Conservation (phyloP, 176 grass and related monocot genomes). For the Typha latifolia region DNA sequence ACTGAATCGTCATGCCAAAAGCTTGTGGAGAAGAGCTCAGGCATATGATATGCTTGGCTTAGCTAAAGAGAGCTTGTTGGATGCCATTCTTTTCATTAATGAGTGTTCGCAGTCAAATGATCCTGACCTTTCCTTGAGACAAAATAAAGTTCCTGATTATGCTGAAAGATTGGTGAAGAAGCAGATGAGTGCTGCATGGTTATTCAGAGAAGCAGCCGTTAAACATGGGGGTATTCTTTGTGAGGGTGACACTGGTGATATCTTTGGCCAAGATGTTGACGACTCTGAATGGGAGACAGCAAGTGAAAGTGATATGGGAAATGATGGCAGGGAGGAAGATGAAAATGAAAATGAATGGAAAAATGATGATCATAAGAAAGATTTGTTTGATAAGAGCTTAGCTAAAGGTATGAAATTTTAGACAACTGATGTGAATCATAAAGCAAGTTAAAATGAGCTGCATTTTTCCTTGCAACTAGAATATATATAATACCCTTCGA, state of each 20-base stretch:
- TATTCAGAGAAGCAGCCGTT: slow-evolving; percentile 87
- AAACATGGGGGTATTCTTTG: slow-evolving; percentile 64
- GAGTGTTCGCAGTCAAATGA: slow-evolving; percentile 88
- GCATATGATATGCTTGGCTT: slow-evolving; percentile 99
- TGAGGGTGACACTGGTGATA: slow-evolving; percentile 30
- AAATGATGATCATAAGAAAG: slow-evolving; percentile 43
- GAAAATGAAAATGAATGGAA: slow-evolving; percentile 54
- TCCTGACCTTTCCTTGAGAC: slow-evolving; percentile 78
- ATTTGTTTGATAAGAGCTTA: slow-evolving; percentile 49
- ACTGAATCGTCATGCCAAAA: slow-evolving; percentile 90
- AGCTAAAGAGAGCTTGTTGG: slow-evolving; percentile 93
- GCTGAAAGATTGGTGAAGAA: slow-evolving; percentile 97
- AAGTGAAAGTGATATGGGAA: slow-evolving; percentile 69
- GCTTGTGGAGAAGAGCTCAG: slow-evolving; percentile 96
- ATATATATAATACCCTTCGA: background rate
- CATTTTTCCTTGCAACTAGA: background rate
- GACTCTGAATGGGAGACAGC: slow-evolving; percentile 95
- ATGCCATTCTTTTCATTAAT: slow-evolving; percentile 98
- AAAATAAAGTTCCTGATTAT: slow-evolving; percentile 99
- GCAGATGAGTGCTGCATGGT: slow-evolving; percentile 93
- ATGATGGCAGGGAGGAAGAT: slow-evolving; percentile 51
- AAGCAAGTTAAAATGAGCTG: background rate
- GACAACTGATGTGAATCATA: background rate
- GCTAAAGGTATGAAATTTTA: slow-evolving; percentile 24
- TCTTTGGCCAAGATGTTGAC: slow-evolving; percentile 75